A percentile compares a stretch with the other conserved stretches of the same genome.
These are phyloP conservation scores for Suillus hirtellus DNA, from an alignment of 768 basidiomycete species.

Conservation along the genomic window DNA sequence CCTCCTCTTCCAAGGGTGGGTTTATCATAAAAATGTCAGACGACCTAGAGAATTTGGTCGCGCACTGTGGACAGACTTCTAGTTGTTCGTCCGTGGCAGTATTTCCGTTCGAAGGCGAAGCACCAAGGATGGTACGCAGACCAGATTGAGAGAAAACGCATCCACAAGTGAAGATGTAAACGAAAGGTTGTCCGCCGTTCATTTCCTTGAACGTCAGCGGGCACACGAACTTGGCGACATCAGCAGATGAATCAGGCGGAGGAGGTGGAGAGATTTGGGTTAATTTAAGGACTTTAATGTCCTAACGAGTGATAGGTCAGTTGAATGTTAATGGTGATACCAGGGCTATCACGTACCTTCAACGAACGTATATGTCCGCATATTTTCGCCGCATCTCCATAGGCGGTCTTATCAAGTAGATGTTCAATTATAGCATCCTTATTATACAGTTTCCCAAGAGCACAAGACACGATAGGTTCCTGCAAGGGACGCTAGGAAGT, in stretches of 20 bases:
- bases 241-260: constrained; percentile 39
- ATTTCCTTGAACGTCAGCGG: constrained; percentile 93
- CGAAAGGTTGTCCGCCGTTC: constrained; percentile 88
- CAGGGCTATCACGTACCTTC: constrained; percentile 58
- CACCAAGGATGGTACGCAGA: constrained; percentile 54
- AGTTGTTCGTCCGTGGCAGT: constrained; percentile 36
- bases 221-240: constrained; percentile 78
- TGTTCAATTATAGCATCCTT: constrained; percentile 93
- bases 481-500: constrained; percentile 70
- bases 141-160: constrained; percentile 90
- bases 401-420: constrained; percentile 76
- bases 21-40: constrained; percentile 67
- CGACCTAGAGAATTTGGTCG: constrained; percentile 58
- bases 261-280: constrained; percentile 65
- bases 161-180: constrained; percentile 83
- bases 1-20: constrained; percentile 66
- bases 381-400: constrained; percentile 90
- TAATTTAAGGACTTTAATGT: constrained; percentile 81
- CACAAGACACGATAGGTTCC: constrained; percentile 89
- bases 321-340: background rate
- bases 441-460: constrained; percentile 93
- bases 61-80: constrained; percentile 78
- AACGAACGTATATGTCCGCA: constrained; percentile 90
- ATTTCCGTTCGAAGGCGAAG: constrained; percentile 28
- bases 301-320: constrained; percentile 45